Conservation (phyloP, 1,139 yeast genomes). For the Diutina mesorugosa region DNA sequence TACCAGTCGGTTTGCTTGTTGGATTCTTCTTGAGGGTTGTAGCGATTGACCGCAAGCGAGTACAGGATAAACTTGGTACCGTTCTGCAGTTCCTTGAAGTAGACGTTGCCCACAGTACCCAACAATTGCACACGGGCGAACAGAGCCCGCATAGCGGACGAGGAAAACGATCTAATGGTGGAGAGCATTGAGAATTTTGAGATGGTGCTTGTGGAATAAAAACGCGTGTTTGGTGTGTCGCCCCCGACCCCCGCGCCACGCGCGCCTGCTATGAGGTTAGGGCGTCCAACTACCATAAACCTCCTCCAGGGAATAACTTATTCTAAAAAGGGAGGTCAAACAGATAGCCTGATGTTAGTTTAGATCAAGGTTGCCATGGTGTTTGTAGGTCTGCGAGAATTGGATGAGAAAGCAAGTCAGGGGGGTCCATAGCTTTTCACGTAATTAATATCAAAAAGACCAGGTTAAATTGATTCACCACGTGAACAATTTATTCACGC, state of each 20-base stretch:
- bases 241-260: not conserved
- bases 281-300: not conserved
- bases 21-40: constrained; percentile 16
- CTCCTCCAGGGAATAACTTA: not conserved
- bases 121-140: constrained; percentile 31
- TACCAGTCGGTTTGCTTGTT: constrained; percentile 26
- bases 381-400: not conserved
- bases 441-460: too few species aligned
- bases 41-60: constrained; percentile 32
- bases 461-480: not conserved
- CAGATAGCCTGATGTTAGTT: too few species aligned
- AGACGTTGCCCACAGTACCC: constrained; percentile 29
- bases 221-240: not conserved
- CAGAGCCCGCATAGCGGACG: constrained; percentile 17
- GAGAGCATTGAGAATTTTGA: constrained; percentile 7
- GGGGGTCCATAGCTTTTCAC: not conserved
- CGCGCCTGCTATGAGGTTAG: not conserved
- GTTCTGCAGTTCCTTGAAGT: constrained; percentile 24
- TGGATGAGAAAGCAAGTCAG: not conserved
- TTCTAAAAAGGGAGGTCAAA: not conserved
- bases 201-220: not conserved
- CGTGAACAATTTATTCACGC: not conserved
- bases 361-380: not conserved
- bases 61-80: constrained; percentile 27
- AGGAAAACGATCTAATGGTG: constrained; percentile 20